Percentiles rank a stretch among this genome's conserved stretches.
Evolutionary conservation across 2,329 filamentous ascomycete genomes (phyloP).

Genomic region (Ophiostoma pallidulum): DNA sequence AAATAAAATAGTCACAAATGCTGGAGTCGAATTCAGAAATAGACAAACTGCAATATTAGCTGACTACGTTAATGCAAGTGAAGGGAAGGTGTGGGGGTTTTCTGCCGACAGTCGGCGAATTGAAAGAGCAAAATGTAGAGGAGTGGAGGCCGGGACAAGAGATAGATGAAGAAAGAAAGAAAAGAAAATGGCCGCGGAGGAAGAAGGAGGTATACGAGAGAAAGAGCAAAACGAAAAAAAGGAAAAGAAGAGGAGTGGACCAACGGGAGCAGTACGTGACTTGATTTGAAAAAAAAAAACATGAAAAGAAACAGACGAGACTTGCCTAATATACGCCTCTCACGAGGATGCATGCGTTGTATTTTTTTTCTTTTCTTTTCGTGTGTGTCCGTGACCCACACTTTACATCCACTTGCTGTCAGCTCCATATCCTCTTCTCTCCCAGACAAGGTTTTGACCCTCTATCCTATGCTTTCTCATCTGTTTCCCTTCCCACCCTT

Average conservation of each 20-base stretch:
- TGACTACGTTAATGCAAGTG: neutral
- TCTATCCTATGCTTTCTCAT: neutral
- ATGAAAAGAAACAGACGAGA: constrained; percentile 7
- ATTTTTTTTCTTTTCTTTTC: neutral
- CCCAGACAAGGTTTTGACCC: neutral
- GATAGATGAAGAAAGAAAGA: neutral
- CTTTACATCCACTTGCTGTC: neutral
- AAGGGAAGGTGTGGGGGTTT: too few relatives aligned
- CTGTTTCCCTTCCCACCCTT: neutral
- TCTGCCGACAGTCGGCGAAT: neutral
- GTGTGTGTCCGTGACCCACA: neutral
- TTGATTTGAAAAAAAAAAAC: too few relatives aligned
- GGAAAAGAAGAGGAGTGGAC: neutral
- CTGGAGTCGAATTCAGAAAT: constrained; percentile 7
- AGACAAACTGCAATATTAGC: constrained; percentile 4
- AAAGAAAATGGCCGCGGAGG: neutral
- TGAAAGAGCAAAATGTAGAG: neutral
- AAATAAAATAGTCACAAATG: neutral
- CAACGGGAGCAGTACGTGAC: too few relatives aligned
- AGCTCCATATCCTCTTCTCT: neutral
- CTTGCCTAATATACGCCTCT: constrained; percentile 13
- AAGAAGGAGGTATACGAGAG: too few relatives aligned
- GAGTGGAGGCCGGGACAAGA: too few relatives aligned
- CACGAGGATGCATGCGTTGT: neutral
- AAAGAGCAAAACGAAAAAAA: neutral